Percentiles rank a stretch among this genome's conserved stretches.
Evolutionary conservation across 345 rosid genomes (phyloP).

Genomic region (Pistacia atlantica): DNA sequence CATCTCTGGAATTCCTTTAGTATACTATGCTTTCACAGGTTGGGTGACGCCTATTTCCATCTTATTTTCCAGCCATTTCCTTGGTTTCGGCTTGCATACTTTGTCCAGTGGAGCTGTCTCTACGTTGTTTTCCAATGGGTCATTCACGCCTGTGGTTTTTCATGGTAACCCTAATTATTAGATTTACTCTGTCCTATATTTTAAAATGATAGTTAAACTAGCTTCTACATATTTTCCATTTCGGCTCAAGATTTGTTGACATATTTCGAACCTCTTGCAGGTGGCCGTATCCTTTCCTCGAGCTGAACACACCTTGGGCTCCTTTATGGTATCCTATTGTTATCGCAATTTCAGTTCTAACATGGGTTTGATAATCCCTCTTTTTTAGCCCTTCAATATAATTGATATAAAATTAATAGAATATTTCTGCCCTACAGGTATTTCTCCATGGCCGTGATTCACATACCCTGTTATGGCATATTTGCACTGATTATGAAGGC

Average conservation of each 20-base stretch:
- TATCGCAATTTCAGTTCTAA: not conserved
- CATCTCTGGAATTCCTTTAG: too few relatives aligned
- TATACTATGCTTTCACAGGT: too few relatives aligned
- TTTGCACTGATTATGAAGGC: not conserved
- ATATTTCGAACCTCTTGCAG: constrained; percentile 30
- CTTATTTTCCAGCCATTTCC: constrained; percentile 61
- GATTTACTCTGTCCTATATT: too few relatives aligned
- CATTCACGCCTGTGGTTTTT: constrained; percentile 75
- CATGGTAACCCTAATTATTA: constrained; percentile 51
- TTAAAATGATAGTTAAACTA: too few relatives aligned
- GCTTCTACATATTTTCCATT: not conserved
- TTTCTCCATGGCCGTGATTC: not conserved
- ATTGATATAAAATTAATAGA: not conserved
- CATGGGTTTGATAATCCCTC: too few relatives aligned
- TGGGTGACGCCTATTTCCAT: not conserved
- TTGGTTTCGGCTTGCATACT: constrained; percentile 84
- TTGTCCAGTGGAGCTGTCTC: constrained; percentile 74
- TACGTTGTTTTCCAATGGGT: constrained; percentile 86
- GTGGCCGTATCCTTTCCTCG: constrained; percentile 96
- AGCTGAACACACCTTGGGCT: constrained; percentile 65
- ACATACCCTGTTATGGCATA: not conserved
- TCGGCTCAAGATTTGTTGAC: constrained; percentile 3
- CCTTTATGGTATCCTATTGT: constrained; percentile 58
- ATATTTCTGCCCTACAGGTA: constrained; percentile 50
- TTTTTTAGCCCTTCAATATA: too few relatives aligned